Evolutionary conservation across 306 rosid species (phyloP), one percentile per base, ranked within the genome.

Genomic region (Rosa persica): DNA sequence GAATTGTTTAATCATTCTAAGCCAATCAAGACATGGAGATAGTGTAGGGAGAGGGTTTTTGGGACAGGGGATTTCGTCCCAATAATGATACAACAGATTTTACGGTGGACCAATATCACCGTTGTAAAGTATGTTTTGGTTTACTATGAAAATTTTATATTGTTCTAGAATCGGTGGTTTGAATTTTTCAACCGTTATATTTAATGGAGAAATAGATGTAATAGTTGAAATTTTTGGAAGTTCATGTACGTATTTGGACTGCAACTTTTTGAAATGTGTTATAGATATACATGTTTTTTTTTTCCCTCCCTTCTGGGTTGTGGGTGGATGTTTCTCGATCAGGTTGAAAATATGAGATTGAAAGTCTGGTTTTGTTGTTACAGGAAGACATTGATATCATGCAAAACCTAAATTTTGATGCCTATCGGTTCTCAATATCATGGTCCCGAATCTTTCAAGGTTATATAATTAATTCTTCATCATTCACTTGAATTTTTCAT

Each of bases 381-480:
- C 91, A 94, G 98, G 92, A 90, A 85, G 97, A 94, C 60, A 65
- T 90, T 72, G 90, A 94, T 81, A 69, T 90, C 78, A 88, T 94
- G 97, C 80, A 83, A 62, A 85, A 76, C 1, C 79, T 87, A 44
- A 90, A 94, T 73, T 94, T 94, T 67, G 98, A 92, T 79, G 97
- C 93, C 39, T 94, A 94, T 82, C 87, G 98, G 19, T 94, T 92
- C 86, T 94, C 98, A 23, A 92, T 94, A 78, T 94, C 98, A 6
- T 94, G 98, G 98, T 89, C 97, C 79, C 90, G 97, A 86, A 92
- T 94, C 81, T 94, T 92, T 55, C 98, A 97, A 79, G 67, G 97
- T n/a, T n/a, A n/a, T 94, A 85, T 30, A 81, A 43, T 64, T 20
- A 57, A 7, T 20, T 54, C 65, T 58, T 23, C 65, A 58, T 9